A percentile compares a stretch with the other conserved stretches of the same genome.
phyloP scores from a whole-genome alignment of 2,329 filamentous ascomycete species.

The Calonectria pseudoreteaudii region DNA sequence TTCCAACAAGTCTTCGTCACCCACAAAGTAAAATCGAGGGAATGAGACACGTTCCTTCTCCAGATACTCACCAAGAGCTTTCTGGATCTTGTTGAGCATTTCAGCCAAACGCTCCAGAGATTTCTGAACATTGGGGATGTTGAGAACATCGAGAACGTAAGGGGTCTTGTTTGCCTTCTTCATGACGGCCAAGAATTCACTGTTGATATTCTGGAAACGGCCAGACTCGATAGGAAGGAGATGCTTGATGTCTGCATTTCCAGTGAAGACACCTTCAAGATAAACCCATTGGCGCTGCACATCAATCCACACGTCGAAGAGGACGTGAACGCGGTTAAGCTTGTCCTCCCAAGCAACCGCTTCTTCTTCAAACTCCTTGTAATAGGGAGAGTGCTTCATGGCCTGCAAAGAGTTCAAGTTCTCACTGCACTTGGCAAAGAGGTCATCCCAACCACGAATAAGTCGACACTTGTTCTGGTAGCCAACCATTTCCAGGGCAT shows the following conservation, averaged over 20 bases:
- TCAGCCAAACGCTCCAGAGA: conserved; percentile 96
- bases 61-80: conserved; percentile 97
- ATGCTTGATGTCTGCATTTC: conserved; percentile 99
- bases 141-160: conserved; percentile 93
- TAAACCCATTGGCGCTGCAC: conserved; percentile 99
- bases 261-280: conserved; percentile 97
- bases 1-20: conserved; percentile 96
- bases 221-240: conserved; percentile 95
- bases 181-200: conserved; percentile 98
- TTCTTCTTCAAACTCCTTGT: conserved; percentile 99
- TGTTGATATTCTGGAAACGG: conserved; percentile 99
- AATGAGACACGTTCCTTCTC: conserved; percentile 98
- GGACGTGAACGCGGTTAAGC: conserved; percentile 93
- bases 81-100: conserved; percentile 98
- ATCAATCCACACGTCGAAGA: conserved; percentile 99
- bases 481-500: conserved; percentile 91
- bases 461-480: conserved; percentile 99
- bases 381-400: conserved; percentile 99
- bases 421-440: conserved; percentile 98
- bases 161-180: conserved; percentile 99
- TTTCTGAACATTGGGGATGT: conserved; percentile 95
- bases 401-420: conserved; percentile 97
- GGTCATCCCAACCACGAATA: conserved; percentile 96
- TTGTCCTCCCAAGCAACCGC: conserved; percentile 98
- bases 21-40: conserved; percentile 99